Percentiles rank a stretch among this genome's conserved stretches.
Conservation (phyloP, 2,329 filamentous ascomycete genomes). For the Penicillium janthinellum region DNA sequence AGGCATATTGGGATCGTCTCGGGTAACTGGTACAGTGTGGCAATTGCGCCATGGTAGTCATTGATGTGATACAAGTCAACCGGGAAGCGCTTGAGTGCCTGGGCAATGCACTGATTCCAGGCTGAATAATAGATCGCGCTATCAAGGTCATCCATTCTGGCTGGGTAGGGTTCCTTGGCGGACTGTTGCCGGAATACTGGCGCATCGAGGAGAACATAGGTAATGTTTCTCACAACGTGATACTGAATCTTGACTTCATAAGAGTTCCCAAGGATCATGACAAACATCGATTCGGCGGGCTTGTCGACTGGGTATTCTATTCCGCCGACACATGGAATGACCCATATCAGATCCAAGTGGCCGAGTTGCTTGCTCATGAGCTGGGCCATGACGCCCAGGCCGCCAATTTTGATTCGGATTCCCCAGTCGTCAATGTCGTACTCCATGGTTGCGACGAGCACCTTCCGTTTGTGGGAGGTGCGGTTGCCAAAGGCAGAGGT, state of each 20-base stretch:
- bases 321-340: constrained; percentile 64
- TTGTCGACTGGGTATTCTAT: constrained; percentile 65
- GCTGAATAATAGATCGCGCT: constrained; percentile 69
- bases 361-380: constrained; percentile 67
- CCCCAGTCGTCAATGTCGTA: constrained; percentile 71
- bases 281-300: constrained; percentile 61
- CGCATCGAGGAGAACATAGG: constrained; percentile 67
- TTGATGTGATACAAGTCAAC: constrained; percentile 69
- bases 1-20: constrained; percentile 63
- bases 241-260: constrained; percentile 67
- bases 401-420: constrained; percentile 72
- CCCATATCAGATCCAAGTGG: constrained; percentile 67
- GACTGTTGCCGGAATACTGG: constrained; percentile 67
- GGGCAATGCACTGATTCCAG: constrained; percentile 71
- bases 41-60: constrained; percentile 65
- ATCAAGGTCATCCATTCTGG: constrained; percentile 70
- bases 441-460: constrained; percentile 71
- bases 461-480: constrained; percentile 51
- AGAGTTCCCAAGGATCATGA: constrained; percentile 61
- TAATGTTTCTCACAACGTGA: constrained; percentile 65
- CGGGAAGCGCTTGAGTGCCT: constrained; percentile 63
- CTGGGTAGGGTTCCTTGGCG: constrained; percentile 64
- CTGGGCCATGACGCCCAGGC: constrained; percentile 70
- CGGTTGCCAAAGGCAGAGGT: constrained; percentile 37
- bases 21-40: constrained; percentile 66